Evolutionary conservation across 228 moss, liverwort and hornwort species (phyloP).

Genomic region (Sphagnum fallax): DNA sequence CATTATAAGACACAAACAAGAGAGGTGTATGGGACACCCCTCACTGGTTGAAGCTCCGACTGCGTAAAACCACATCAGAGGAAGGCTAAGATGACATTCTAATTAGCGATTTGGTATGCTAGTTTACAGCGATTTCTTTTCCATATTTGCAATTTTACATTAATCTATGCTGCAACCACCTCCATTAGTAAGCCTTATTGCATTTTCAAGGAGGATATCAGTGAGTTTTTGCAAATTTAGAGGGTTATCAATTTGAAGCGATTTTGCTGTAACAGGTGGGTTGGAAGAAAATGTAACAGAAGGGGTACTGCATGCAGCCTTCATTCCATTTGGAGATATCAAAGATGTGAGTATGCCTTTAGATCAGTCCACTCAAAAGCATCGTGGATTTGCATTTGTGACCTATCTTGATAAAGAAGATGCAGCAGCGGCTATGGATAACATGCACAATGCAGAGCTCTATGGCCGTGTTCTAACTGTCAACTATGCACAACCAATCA

Average conservation of each 20-base stretch:
- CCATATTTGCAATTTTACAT: not conserved
- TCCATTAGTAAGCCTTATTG: not conserved
- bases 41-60: not conserved
- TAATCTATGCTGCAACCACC: not conserved
- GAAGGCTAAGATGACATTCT: not conserved
- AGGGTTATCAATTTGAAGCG: slow-evolving; percentile 2
- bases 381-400: slow-evolving; percentile 89
- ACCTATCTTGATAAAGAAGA: slow-evolving; percentile 98
- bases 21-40: not conserved
- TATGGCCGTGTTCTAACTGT: slow-evolving; percentile 96
- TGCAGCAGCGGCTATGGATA: slow-evolving; percentile 98
- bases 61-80: not conserved
- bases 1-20: not conserved
- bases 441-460: slow-evolving; percentile 94
- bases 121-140: not conserved
- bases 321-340: slow-evolving; percentile 92
- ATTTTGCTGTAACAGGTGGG: slow-evolving; percentile 47
- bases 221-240: too few species aligned
- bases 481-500: slow-evolving; percentile 94
- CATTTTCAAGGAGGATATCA: not conserved
- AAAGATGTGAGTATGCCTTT: slow-evolving; percentile 97
- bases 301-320: slow-evolving; percentile 89
- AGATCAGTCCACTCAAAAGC: slow-evolving; percentile 90
- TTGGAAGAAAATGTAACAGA: slow-evolving; percentile 94
- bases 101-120: not conserved